Evolutionary conservation across 306 rosid genomes (phyloP).

Genomic region (Prunus armeniaca): DNA sequence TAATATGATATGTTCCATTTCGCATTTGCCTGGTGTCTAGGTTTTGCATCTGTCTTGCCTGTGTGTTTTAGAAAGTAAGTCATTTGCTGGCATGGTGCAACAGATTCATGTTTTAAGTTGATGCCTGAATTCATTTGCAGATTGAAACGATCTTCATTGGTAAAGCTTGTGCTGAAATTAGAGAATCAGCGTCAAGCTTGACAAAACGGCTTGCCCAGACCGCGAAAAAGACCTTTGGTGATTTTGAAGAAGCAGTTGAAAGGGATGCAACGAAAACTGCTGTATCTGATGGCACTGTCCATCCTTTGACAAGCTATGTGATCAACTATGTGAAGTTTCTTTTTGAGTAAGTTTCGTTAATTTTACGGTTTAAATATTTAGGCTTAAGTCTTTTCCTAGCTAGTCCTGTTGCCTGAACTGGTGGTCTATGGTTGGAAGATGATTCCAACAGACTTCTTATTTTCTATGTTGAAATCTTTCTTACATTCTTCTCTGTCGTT

Average conservation of each 20-base stretch:
- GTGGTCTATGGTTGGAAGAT: neutral
- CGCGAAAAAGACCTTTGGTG: conserved; percentile 89
- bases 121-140: conserved; percentile 40
- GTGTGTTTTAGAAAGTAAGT: neutral
- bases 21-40: neutral
- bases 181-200: conserved; percentile 77
- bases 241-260: conserved; percentile 96
- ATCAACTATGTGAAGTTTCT: conserved; percentile 94
- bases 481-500: neutral
- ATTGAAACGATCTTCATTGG: conserved; percentile 80
- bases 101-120: conserved; percentile 17
- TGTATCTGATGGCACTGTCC: conserved; percentile 95
- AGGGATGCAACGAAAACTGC: conserved; percentile 96
- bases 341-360: conserved; percentile 71
- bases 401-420: neutral
- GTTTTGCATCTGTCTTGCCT: neutral
- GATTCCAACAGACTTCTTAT: neutral
- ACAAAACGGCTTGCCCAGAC: conserved; percentile 91
- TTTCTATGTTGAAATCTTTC: neutral
- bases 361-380: neutral
- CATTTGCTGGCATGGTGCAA: conserved; percentile 6
- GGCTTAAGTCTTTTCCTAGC: conserved; percentile 1
- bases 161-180: conserved; percentile 72
- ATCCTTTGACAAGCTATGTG: conserved; percentile 96
- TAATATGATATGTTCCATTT: neutral